Evolutionary conservation across 2,329 filamentous ascomycete species (phyloP).

Genomic region (Aspergillus sp.): DNA sequence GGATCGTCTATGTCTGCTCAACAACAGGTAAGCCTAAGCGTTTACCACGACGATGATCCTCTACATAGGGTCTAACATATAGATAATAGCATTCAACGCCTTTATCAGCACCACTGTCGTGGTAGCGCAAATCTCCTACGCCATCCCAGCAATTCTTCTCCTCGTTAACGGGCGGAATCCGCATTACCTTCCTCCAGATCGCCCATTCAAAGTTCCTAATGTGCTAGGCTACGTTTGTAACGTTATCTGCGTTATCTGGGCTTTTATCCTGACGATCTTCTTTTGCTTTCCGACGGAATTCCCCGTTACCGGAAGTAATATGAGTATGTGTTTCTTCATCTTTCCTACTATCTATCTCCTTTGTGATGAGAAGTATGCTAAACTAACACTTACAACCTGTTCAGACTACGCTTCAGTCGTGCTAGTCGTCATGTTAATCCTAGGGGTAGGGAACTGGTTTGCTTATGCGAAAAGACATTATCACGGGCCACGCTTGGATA

Average conservation of each 20-base stretch:
- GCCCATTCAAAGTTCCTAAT: constrained; percentile 17
- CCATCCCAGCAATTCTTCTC: constrained; percentile 23
- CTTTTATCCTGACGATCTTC: constrained; percentile 23
- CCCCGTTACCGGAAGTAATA: constrained; percentile 24
- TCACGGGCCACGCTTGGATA: constrained; percentile 26
- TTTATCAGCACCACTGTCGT: constrained; percentile 28
- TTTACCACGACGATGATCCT: no score
- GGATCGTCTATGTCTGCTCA: constrained; percentile 26
- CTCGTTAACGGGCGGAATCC: constrained; percentile 15
- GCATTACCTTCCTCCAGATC: constrained; percentile 20
- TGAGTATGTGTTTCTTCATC: constrained; percentile 20
- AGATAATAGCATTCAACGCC: constrained; percentile 24
- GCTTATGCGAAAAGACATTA: constrained; percentile 22
- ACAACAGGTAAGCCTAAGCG: constrained; percentile 18
- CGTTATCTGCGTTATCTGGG: constrained; percentile 20
- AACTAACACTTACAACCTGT: neutral
- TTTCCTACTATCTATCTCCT: neutral
- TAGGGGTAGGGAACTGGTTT: constrained; percentile 25
- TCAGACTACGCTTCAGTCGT: constrained; percentile 26
- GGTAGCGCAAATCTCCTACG: constrained; percentile 27
- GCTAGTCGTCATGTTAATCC: constrained; percentile 21
- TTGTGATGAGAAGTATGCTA: neutral
- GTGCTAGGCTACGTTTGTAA: constrained; percentile 23
- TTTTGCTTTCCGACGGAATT: constrained; percentile 23
- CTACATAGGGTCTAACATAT: neutral